Conservation (phyloP, 1,284 basidiomycete species). For the Boletus semigastroideus region DNA sequence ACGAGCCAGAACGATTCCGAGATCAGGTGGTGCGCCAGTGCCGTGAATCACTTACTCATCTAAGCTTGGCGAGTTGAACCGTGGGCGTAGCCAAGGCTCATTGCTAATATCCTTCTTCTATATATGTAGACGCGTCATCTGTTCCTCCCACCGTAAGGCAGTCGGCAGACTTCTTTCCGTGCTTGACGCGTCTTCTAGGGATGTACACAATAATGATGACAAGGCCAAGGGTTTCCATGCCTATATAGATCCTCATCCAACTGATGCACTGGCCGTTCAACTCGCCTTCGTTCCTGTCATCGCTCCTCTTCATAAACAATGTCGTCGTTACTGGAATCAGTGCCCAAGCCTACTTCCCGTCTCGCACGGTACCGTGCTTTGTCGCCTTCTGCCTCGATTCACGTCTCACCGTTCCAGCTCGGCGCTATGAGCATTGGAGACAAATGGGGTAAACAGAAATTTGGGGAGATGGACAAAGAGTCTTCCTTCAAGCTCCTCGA, state of each 20-base stretch:
- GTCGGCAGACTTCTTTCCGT: not conserved
- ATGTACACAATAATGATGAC: not conserved
- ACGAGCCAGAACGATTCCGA: too few relatives aligned
- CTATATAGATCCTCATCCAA: not conserved
- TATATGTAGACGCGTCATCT: not conserved
- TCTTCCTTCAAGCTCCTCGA: constrained; percentile 42
- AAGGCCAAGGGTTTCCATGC: not conserved
- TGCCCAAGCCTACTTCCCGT: constrained; percentile 25
- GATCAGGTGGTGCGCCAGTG: too few relatives aligned
- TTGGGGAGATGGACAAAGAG: constrained; percentile 41
- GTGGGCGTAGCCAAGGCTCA: too few relatives aligned
- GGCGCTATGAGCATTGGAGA: constrained; percentile 57
- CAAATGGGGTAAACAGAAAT: constrained; percentile 37
- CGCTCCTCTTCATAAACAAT: not conserved
- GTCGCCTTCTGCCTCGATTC: constrained; percentile 42
- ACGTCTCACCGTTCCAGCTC: constrained; percentile 56
- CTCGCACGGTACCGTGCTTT: constrained; percentile 46
- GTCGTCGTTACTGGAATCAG: not conserved
- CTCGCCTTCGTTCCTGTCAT: not conserved
- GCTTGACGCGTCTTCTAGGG: not conserved
- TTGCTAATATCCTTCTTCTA: too few relatives aligned
- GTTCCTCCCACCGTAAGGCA: not conserved
- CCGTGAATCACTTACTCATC: too few relatives aligned
- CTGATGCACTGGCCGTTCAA: not conserved
- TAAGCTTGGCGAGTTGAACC: too few relatives aligned